phyloP scores from a whole-genome alignment of 768 basidiomycete species.

The Suillus placidus region DNA sequence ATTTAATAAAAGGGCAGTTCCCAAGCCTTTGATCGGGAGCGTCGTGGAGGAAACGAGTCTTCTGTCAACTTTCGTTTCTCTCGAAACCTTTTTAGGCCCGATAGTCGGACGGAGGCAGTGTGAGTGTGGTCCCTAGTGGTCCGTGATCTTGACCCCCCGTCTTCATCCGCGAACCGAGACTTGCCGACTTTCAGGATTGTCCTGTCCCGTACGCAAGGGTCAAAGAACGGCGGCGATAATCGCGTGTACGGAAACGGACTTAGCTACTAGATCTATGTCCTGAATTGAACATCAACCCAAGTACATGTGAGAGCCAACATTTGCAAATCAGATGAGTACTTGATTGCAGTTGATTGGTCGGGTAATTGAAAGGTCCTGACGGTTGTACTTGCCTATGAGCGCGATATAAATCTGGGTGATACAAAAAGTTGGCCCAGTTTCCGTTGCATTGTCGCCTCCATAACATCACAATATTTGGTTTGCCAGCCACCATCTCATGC shows the following conservation, averaged over 20 bases:
- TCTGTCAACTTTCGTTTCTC: conserved; percentile 12
- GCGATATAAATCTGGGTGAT: conserved; percentile 35
- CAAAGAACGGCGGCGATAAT: conserved; percentile 17
- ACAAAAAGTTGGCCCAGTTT: conserved; percentile 22
- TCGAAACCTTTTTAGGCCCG: conserved; percentile 20
- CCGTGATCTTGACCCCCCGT: conserved; percentile 1
- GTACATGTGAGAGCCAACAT: conserved; percentile 34
- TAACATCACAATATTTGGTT: conserved; percentile 16
- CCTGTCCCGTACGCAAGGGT: not conserved
- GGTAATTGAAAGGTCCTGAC: conserved; percentile 26
- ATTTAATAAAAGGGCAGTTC: conserved; percentile 26
- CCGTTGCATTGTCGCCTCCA: conserved; percentile 15
- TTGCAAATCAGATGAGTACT: conserved; percentile 37
- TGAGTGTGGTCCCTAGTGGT: conserved; percentile 7
- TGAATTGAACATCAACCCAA: conserved; percentile 30
- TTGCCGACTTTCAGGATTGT: conserved; percentile 5
- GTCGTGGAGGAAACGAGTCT: conserved; percentile 26
- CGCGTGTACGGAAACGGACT: conserved; percentile 26
- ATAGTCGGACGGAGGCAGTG: conserved; percentile 25
- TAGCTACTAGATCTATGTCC: conserved; percentile 29
- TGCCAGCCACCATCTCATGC: conserved; percentile 15
- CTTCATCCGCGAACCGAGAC: conserved; percentile 12
- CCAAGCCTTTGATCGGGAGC: conserved; percentile 24
- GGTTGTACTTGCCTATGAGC: conserved; percentile 31
- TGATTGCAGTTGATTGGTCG: conserved; percentile 32